A percentile compares a stretch with the other conserved stretches of the same genome.
Conservation (phyloP, 1,284 basidiomycete genomes). For the Irpex sp. region DNA sequence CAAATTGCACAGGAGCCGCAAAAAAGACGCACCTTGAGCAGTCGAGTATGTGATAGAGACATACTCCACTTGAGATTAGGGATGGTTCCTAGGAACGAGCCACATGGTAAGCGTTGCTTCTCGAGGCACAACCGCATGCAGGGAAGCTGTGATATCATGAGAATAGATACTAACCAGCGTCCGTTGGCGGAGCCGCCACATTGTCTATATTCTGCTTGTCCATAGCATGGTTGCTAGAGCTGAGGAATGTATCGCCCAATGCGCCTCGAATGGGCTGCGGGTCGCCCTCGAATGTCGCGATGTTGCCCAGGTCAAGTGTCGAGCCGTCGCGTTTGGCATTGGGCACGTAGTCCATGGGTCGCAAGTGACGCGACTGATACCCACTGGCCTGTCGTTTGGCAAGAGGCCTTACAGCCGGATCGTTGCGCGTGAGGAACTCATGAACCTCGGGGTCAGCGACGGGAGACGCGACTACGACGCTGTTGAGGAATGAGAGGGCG, state of each 20-base stretch:
- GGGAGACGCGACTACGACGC: background rate
- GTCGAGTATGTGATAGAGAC: conserved; percentile 24
- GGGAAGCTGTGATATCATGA: background rate
- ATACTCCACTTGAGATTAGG: conserved; percentile 27
- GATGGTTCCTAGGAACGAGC: conserved; percentile 16
- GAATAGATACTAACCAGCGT: conserved; percentile 16
- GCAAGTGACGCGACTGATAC: conserved; percentile 21
- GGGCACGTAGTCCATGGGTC: conserved; percentile 12
- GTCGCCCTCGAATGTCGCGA: conserved; percentile 20
- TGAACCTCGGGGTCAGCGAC: conserved; percentile 2
- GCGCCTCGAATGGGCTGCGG: conserved; percentile 30
- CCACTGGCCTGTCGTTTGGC: conserved; percentile 19
- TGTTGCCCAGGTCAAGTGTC: conserved; percentile 22
- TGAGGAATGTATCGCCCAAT: conserved; percentile 24
- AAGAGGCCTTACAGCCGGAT: conserved; percentile 10
- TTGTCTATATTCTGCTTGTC: conserved; percentile 25
- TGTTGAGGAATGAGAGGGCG: background rate
- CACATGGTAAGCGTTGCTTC: conserved; percentile 7
- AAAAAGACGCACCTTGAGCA: conserved; percentile 18
- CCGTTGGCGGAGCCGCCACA: conserved; percentile 22
- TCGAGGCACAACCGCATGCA: background rate
- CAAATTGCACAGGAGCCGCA: background rate
- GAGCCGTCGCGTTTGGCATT: conserved; percentile 19
- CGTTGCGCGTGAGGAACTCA: conserved; percentile 1
- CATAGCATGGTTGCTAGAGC: conserved; percentile 21